Evolutionary conservation across 352 stramenopile genomes (phyloP).

Genomic region (Saprolegnia diclina): DNA sequence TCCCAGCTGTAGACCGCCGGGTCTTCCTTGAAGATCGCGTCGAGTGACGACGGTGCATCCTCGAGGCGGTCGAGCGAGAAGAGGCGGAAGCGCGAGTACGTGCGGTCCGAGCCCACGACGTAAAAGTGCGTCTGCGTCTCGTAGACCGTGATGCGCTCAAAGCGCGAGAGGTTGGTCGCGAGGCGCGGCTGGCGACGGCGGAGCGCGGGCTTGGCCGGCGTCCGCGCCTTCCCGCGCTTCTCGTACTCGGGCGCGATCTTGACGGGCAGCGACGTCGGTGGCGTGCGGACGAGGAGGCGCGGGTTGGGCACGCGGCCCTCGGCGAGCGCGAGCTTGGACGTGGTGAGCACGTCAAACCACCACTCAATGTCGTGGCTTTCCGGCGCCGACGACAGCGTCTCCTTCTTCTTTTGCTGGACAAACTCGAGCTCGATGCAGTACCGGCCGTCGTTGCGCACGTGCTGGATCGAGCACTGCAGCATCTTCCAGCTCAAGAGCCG

Average conservation of each 20-base stretch:
- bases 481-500: constrained; percentile 54
- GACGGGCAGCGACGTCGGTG: constrained; percentile 28
- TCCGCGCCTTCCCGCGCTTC: constrained; percentile 18
- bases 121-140: constrained; percentile 68
- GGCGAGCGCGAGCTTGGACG: constrained; percentile 67
- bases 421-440: constrained; percentile 77
- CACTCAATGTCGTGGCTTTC: constrained; percentile 77
- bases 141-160: constrained; percentile 83
- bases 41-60: constrained; percentile 47
- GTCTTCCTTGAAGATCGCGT: constrained; percentile 62
- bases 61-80: constrained; percentile 65
- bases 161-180: constrained; percentile 50
- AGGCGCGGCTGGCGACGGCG: constrained; percentile 62
- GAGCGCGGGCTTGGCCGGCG: constrained; percentile 34
- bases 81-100: constrained; percentile 75
- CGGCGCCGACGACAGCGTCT: constrained; percentile 70
- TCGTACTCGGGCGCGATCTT: constrained; percentile 32
- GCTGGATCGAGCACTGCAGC: constrained; percentile 62
- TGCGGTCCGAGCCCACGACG: constrained; percentile 78
- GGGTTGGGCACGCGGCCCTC: constrained; percentile 31
- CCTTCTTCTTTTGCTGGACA: constrained; percentile 48
- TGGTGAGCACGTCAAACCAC: constrained; percentile 72
- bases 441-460: constrained; percentile 73
- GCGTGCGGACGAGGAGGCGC: constrained; percentile 28
- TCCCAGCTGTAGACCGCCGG: constrained; percentile 63